Base-by-base conservation (phyloP, 1,284 basidiomycete species). In the Sanghuangporus baumii region DNA sequence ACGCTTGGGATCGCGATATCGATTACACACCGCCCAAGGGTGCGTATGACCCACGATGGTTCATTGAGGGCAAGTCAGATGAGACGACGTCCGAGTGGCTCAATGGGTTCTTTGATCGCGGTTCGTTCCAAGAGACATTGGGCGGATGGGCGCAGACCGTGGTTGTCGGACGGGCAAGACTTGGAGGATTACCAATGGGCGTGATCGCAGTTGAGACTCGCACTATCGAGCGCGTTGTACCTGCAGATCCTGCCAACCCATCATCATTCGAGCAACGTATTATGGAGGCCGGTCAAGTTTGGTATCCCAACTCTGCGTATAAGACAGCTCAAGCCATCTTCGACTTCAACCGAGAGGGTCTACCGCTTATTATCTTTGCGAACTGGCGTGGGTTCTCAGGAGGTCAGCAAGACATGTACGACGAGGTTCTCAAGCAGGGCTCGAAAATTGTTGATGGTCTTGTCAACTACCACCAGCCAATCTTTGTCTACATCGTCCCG, bases 321-420 rank as follows among this genome's bases (percentile, higher is more conserved):
- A 99, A 99, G 85, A 99, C 97, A 26, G 97, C 96, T 8, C 97
- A 98, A 72, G 96, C 97, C 16, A 99, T 99, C 79, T 94, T 96
- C 76, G 97, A 99, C 79, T 94, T 99, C 80, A 92, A 96, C 79
- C 89, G 95, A 57, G 97, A 99, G 77, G 94, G 93, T 47, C 82
- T 99, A 23, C 97, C 97, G 3, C 83, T 99, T 66, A 94, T 99
- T 75, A 96, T 99, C 75, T 98, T 99, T 71, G 97, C 97, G 66
- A 99, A 99, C 82, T 99, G 97, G 96, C 94, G 97, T 81, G 97
- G 97, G 43, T 99, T 99, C 88, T 99, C 97, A 26, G 97, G 97
- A 68, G 97, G 97, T 71, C 96, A 98, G 76, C 94, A 97, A 75
- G 96, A 98, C 77, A 98, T 98, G 95, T 94, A 93, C 71, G 93